phyloP scores from a whole-genome alignment of 345 rosid genomes.

The Melaleuca alternifolia region DNA sequence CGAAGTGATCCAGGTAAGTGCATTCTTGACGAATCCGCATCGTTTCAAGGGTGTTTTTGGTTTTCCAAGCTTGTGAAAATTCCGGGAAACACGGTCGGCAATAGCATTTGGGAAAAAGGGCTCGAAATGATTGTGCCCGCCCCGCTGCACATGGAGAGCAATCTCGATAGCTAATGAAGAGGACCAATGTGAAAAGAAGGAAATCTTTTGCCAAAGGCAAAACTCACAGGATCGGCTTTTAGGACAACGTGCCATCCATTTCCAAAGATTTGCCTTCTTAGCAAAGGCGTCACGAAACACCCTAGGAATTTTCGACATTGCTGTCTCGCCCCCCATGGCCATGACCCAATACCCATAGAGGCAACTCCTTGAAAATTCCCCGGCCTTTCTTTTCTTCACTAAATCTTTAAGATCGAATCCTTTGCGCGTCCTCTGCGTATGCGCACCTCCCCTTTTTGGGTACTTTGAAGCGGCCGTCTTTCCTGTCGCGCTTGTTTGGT shows the following conservation, averaged over 20 bases:
- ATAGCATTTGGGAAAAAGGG: neutral
- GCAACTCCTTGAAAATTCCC: neutral
- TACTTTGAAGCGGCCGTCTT: neutral
- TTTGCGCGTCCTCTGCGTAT: neutral
- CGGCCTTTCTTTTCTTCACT: neutral
- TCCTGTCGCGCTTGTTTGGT: neutral
- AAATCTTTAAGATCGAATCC: neutral
- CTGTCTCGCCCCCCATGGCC: neutral
- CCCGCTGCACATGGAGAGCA: too few species aligned
- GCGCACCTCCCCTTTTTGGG: neutral
- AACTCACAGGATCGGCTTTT: neutral
- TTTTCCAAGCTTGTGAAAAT: neutral
- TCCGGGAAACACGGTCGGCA: neutral
- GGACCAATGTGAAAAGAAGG: neutral
- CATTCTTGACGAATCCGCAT: neutral
- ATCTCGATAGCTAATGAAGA: too few species aligned
- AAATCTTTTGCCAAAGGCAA: neutral
- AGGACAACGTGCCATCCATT: neutral
- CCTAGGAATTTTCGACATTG: neutral
- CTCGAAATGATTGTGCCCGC: neutral
- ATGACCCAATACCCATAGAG: neutral
- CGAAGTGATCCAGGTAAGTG: neutral
- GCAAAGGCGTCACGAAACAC: neutral
- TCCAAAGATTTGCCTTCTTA: neutral
- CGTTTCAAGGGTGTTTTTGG: neutral